Percentiles rank a stretch among this genome's conserved stretches.
phyloP scores from a whole-genome alignment of 2,329 filamentous ascomycete genomes.

The Ophiocordyceps unilateralis region DNA sequence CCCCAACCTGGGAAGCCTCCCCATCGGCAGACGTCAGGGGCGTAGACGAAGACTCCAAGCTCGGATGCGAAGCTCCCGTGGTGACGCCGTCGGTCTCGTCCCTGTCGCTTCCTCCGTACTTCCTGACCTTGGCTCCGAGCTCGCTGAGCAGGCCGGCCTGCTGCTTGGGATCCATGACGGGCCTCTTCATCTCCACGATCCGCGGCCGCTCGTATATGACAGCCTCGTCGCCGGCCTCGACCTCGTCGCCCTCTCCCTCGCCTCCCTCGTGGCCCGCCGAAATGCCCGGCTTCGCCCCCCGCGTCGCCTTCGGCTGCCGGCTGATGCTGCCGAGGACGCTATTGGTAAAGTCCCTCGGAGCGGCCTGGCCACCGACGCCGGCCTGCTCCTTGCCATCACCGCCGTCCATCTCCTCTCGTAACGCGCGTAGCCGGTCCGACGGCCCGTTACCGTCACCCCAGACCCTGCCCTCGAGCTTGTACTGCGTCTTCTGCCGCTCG shows the following conservation, averaged over 20 bases:
- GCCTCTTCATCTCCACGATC: slow-evolving; percentile 62
- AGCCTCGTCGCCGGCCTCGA: slow-evolving; percentile 37
- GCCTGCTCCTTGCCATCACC: slow-evolving; percentile 21
- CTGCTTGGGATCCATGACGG: slow-evolving; percentile 45
- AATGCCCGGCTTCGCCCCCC: slow-evolving; percentile 35
- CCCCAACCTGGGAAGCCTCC: slow-evolving; percentile 39
- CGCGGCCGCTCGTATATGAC: slow-evolving; percentile 63
- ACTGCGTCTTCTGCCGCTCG: slow-evolving; percentile 92
- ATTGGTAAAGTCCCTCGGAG: slow-evolving; percentile 48
- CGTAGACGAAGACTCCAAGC: slow-evolving; percentile 52
- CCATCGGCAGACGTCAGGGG: slow-evolving; percentile 48
- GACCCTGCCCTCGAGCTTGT: slow-evolving; percentile 84
- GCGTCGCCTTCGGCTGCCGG: slow-evolving; percentile 37
- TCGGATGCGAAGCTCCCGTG: slow-evolving; percentile 59
- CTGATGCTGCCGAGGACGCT: slow-evolving; percentile 59
- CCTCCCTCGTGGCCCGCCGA: not conserved
- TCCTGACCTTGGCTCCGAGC: slow-evolving; percentile 60
- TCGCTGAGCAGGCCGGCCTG: slow-evolving; percentile 50
- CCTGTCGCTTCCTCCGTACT: slow-evolving; percentile 55
- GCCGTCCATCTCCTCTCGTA: slow-evolving; percentile 87
- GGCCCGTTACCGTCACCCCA: slow-evolving; percentile 73
- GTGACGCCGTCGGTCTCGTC: slow-evolving; percentile 50
- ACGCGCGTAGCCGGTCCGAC: slow-evolving; percentile 77
- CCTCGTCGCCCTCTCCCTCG: not conserved
- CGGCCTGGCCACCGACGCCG: slow-evolving; percentile 25